Evolutionary conservation across 192 early-diverging fungal genomes (phyloP).

Genomic region (Backusella psychrophila): DNA sequence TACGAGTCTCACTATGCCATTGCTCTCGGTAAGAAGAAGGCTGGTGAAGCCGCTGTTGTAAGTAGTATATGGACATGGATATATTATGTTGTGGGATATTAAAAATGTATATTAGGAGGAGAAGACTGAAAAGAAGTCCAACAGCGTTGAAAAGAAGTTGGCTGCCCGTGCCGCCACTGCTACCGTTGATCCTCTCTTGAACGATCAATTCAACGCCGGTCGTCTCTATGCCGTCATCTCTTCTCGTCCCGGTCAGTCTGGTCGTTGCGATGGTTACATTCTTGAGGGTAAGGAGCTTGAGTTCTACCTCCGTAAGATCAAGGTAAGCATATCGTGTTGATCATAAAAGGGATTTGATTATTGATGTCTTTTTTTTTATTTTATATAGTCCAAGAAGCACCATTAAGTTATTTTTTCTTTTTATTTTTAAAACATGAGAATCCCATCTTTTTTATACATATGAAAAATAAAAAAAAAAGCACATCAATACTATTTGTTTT

Average conservation of each 20-base stretch:
- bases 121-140: slow-evolving; percentile 80
- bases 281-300: slow-evolving; percentile 99
- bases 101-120: slow-evolving; percentile 51
- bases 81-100: too few species aligned
- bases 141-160: slow-evolving; percentile 88
- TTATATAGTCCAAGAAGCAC: slow-evolving; percentile 32
- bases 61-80: not conserved
- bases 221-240: slow-evolving; percentile 91
- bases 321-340: slow-evolving; percentile 37
- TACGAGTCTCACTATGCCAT: slow-evolving; percentile 97
- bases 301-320: slow-evolving; percentile 93
- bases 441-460: not conserved
- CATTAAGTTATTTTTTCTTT: not conserved
- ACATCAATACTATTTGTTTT: not conserved
- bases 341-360: slow-evolving; percentile 26
- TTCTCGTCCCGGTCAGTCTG: slow-evolving; percentile 97
- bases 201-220: slow-evolving; percentile 94
- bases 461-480: not conserved
- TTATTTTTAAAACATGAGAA: not conserved
- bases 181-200: slow-evolving; percentile 84
- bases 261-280: slow-evolving; percentile 97
- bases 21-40: slow-evolving; percentile 82
- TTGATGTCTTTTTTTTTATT: not conserved
- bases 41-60: slow-evolving; percentile 36
- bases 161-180: slow-evolving; percentile 78